Conservation (phyloP, 1,284 basidiomycete species). For the Ustilago trichophora region DNA sequence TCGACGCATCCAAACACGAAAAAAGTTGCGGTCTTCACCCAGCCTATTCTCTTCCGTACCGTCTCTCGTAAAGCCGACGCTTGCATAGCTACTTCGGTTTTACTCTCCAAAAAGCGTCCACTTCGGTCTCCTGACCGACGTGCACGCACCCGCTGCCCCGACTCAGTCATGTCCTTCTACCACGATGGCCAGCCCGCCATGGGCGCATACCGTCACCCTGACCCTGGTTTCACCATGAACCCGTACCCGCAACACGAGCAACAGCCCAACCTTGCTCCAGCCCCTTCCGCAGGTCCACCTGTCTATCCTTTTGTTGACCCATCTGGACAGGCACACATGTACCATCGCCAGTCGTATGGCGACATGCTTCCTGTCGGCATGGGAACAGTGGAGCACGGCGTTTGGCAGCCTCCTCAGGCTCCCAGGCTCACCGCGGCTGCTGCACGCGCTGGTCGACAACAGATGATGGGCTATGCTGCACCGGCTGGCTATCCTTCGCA, state of each 20-base stretch:
- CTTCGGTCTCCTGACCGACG: conserved; percentile 17
- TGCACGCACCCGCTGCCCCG: conserved; percentile 11
- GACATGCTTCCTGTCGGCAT: conserved; percentile 4
- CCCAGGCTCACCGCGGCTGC: conserved; percentile 42
- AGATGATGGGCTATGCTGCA: conserved; percentile 18
- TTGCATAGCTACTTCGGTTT: neutral
- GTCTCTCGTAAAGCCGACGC: conserved; percentile 4
- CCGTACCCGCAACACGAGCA: conserved; percentile 24
- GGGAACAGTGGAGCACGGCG: conserved; percentile 13
- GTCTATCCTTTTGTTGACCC: conserved; percentile 21
- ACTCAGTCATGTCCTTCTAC: conserved; percentile 21
- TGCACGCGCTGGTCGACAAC: conserved; percentile 31
- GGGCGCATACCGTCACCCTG: conserved; percentile 13
- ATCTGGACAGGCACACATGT: conserved; percentile 11
- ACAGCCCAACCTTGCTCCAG: conserved; percentile 3
- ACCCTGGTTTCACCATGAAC: conserved; percentile 9
- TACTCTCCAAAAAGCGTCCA: conserved; percentile 24
- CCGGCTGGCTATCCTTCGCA: conserved; percentile 22
- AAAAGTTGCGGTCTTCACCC: too few relatives aligned
- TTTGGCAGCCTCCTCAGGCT: conserved; percentile 49
- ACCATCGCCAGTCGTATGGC: conserved; percentile 17
- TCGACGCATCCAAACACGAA: too few relatives aligned
- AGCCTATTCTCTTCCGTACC: neutral
- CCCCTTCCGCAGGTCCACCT: neutral
- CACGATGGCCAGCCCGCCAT: conserved; percentile 14